A percentile compares a stretch with the other conserved stretches of the same genome.
phyloP scores from a whole-genome alignment of 305 asterid species.

The Fraxinus dipetala region DNA sequence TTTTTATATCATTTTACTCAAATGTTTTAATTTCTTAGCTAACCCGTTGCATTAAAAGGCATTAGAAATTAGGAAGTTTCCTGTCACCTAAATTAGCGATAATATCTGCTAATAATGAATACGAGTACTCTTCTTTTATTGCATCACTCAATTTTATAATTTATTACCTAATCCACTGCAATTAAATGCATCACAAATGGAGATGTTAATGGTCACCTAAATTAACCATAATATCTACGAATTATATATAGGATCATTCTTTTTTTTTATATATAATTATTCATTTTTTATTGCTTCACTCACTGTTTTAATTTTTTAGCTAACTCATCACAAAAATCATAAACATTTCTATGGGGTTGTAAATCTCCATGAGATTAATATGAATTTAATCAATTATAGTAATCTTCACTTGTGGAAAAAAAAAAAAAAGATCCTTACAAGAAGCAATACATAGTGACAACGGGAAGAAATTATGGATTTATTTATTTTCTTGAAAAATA shows the following conservation, averaged over 20 bases:
- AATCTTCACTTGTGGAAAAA: neutral
- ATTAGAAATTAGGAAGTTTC: neutral
- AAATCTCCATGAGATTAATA: neutral
- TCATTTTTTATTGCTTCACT: neutral
- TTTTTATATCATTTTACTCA: neutral
- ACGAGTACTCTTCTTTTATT: neutral
- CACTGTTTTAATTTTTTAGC: neutral
- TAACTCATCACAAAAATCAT: neutral
- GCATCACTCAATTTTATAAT: neutral
- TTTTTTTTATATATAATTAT: neutral
- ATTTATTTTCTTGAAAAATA: neutral
- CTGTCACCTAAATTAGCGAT: neutral
- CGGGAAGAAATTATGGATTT: neutral
- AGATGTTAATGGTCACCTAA: neutral
- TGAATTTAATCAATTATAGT: neutral
- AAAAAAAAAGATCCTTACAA: too few species aligned
- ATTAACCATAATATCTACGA: neutral
- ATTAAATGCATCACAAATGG: neutral
- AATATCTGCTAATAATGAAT: neutral
- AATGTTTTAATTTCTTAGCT: neutral
- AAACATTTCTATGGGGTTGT: neutral
- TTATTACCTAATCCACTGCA: neutral
- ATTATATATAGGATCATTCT: neutral
- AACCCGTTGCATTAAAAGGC: neutral
- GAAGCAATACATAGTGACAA: neutral